Conservation (phyloP, 305 asterid species). For the Fraxinus platypoda region DNA sequence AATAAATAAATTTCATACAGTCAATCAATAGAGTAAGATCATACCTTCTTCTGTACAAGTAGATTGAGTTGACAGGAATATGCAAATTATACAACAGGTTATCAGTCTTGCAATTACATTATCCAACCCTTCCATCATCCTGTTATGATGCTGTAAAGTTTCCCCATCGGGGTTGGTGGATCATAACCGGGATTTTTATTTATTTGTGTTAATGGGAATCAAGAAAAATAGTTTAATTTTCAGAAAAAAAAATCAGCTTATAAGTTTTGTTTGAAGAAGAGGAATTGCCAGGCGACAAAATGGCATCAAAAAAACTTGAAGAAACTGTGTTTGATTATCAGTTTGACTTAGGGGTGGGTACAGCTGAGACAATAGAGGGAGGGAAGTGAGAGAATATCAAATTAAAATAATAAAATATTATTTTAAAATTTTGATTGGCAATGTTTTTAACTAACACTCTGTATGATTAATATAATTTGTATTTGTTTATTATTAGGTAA, state of each 20-base stretch:
- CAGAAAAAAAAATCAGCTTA: not conserved
- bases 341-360: slow-evolving; percentile 43
- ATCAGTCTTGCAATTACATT: slow-evolving; percentile 31
- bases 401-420: slow-evolving; percentile 2
- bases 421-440: slow-evolving; percentile 18
- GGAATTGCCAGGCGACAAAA: slow-evolving; percentile 30
- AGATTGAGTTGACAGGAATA: slow-evolving; percentile 36
- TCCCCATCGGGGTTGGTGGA: slow-evolving; percentile 43
- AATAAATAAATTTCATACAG: not conserved
- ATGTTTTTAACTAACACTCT: slow-evolving; percentile 25
- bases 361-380: slow-evolving; percentile 28
- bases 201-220: not conserved
- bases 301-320: slow-evolving; percentile 29
- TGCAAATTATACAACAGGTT: slow-evolving; percentile 29
- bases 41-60: slow-evolving; percentile 61
- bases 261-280: slow-evolving; percentile 17
- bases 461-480: slow-evolving; percentile 34
- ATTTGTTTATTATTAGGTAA: slow-evolving; percentile 25
- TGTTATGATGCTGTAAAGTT: slow-evolving; percentile 32
- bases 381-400: slow-evolving; percentile 25
- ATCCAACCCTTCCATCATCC: slow-evolving; percentile 60
- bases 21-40: slow-evolving; percentile 4
- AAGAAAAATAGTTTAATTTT: not conserved
- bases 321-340: slow-evolving; percentile 21
- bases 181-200: slow-evolving; percentile 25